A percentile compares a stretch with the other conserved stretches of the same genome.
phyloP scores from a whole-genome alignment of 2,329 filamentous ascomycete genomes.

The Fusarium buxicola region DNA sequence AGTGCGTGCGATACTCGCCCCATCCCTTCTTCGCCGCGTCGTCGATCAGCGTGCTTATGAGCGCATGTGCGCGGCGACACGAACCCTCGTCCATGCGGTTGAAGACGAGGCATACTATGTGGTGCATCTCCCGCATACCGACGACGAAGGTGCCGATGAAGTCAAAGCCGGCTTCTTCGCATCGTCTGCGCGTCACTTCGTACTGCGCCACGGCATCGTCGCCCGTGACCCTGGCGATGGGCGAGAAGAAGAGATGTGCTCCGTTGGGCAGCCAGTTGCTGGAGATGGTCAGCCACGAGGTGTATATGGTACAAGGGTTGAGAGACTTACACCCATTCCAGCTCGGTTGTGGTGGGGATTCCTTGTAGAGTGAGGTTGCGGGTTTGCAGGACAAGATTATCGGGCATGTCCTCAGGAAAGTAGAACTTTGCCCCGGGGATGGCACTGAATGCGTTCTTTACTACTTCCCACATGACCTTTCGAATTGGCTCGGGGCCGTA shows the following conservation, averaged over 20 bases:
- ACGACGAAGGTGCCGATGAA: slow-evolving; percentile 37
- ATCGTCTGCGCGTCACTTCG: slow-evolving; percentile 15
- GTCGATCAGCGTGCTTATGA: slow-evolving; percentile 23
- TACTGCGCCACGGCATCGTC: slow-evolving; percentile 33
- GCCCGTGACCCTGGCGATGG: slow-evolving; percentile 37
- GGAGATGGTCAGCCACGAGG: rapidly evolving
- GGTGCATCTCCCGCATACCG: slow-evolving; percentile 36
- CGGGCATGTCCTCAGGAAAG: slow-evolving; percentile 35
- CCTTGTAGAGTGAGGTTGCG: slow-evolving; percentile 32
- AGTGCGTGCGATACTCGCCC: slow-evolving; percentile 37
- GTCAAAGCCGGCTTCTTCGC: slow-evolving; percentile 37
- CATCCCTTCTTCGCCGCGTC: slow-evolving; percentile 30
- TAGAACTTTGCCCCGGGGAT: slow-evolving; percentile 40
- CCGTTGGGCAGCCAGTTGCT: slow-evolving; percentile 38
- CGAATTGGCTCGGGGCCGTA: slow-evolving; percentile 36
- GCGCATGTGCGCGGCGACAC: slow-evolving; percentile 19
- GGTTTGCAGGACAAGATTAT: slow-evolving; percentile 32
- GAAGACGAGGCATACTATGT: slow-evolving; percentile 36
- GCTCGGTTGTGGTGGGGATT: slow-evolving; percentile 30
- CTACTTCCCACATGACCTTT: slow-evolving; percentile 31
- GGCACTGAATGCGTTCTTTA: slow-evolving; percentile 28
- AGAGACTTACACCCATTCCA: slow-evolving; percentile 37
- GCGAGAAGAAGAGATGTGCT: slow-evolving; percentile 40
- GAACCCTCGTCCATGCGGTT: slow-evolving; percentile 24
- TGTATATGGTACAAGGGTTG: rapidly evolving